Percentiles rank a stretch among this genome's conserved stretches.
phyloP scores from a whole-genome alignment of 2,329 filamentous ascomycete species.

The Aureobasidium pullulans region DNA sequence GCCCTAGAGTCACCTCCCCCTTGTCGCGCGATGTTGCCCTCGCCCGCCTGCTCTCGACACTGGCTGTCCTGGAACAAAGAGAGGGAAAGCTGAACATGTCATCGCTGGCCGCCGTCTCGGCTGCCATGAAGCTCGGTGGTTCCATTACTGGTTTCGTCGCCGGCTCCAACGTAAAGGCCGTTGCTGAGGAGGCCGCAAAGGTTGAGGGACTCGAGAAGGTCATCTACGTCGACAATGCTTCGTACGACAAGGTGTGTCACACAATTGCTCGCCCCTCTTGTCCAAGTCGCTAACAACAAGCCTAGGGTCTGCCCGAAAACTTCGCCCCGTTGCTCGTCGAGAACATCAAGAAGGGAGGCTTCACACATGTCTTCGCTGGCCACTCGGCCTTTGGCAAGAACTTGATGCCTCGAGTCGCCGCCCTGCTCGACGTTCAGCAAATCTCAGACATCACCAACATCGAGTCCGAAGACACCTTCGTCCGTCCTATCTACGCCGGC shows the following conservation, averaged over 20 bases:
- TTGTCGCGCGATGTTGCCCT: constrained; percentile 48
- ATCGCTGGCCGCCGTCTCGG: constrained; percentile 77
- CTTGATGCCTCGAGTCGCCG: constrained; percentile 82
- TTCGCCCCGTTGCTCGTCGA: constrained; percentile 88
- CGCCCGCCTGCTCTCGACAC: constrained; percentile 70
- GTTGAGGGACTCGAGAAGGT: constrained; percentile 88
- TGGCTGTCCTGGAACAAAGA: constrained; percentile 87
- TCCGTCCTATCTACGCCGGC: constrained; percentile 93
- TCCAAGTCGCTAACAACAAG: neutral
- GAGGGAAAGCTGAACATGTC: constrained; percentile 78
- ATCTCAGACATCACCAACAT: constrained; percentile 86
- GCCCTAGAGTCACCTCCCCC: constrained; percentile 28
- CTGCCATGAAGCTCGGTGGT: constrained; percentile 79
- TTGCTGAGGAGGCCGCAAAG: constrained; percentile 79
- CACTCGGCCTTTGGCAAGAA: constrained; percentile 97
- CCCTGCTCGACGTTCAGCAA: constrained; percentile 84
- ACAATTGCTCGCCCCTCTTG: neutral
- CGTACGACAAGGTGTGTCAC: constrained; percentile 74
- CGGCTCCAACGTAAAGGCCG: constrained; percentile 65
- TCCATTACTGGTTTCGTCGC: constrained; percentile 81
- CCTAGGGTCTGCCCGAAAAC: constrained; percentile 76
- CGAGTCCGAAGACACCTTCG: constrained; percentile 82
- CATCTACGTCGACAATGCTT: constrained; percentile 75
- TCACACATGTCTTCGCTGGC: constrained; percentile 82
- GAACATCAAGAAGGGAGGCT: constrained; percentile 93